Evolutionary conservation across 805 yeast genomes (phyloP).

Genomic region (Geotrichum ghanense): DNA sequence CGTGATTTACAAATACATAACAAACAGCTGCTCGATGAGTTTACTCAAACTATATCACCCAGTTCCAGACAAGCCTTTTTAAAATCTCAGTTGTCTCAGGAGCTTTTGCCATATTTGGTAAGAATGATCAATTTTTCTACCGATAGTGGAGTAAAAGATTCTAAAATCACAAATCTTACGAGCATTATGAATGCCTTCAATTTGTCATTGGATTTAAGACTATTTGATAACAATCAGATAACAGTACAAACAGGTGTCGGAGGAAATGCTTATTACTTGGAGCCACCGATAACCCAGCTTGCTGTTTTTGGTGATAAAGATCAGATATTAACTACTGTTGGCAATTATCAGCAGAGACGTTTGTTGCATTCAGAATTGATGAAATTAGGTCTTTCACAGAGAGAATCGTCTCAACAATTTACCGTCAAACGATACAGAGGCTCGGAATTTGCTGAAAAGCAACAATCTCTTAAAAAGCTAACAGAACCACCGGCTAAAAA

Average conservation of each 20-base stretch:
- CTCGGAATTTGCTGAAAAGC: neutral
- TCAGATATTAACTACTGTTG: constrained; percentile 2
- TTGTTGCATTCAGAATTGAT: constrained; percentile 4
- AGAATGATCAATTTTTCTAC: constrained; percentile 18
- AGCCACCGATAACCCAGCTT: neutral
- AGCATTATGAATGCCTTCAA: constrained; percentile 5
- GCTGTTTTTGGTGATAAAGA: neutral
- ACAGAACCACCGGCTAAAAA: constrained; percentile 3
- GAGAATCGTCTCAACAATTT: neutral
- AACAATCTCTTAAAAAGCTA: neutral
- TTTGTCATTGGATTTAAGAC: neutral
- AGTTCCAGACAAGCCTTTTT: constrained; percentile 9
- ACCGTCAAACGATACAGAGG: constrained; percentile 1
- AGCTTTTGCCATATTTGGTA: constrained; percentile 23
- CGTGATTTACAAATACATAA: constrained; percentile 14
- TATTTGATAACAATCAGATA: neutral
- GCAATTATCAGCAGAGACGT: constrained; percentile 8
- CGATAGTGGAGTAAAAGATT: constrained; percentile 1
- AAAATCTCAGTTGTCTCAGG: constrained; percentile 12
- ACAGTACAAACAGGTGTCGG: constrained; percentile 1
- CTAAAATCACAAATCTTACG: neutral
- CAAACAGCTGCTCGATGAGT: constrained; percentile 21
- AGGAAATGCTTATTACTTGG: neutral
- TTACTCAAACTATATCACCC: constrained; percentile 14
- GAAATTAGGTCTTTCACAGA: neutral